Base-by-base conservation (phyloP, 2,329 filamentous ascomycete genomes). In the Penicillium brevicompactum region DNA sequence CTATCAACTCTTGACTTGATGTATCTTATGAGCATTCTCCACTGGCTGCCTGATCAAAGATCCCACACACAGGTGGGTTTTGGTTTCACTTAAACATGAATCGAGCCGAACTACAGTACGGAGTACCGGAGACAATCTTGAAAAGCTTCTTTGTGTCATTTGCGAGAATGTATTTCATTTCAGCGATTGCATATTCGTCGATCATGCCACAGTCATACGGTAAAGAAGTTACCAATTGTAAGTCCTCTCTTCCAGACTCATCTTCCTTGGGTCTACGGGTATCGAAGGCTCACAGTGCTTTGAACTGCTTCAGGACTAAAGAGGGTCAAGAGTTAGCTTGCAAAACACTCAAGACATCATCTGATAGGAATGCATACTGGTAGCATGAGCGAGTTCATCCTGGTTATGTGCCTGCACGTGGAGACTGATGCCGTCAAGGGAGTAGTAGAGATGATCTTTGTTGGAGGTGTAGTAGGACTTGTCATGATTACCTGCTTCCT, bases 391-490 rank as follows among this genome's bases (percentile, higher is more conserved):
- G 2, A 63, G 30, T 1, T 63, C 59, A 5, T 37, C 57, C 44
- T 31, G 51, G n/a, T 51, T 57, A 22, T 57, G 49, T n/a, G 61
- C 61, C 53, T 60, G 55, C 9, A 63, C 55, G 58, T 63, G 61
- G 5, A 63, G 53, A 46, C 61, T 63, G 13, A 63, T 62, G 34
- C 60, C 61, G 30, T 50, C 45, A n/a, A 63, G 51, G 1, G 51
- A 41, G 5, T 54, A 43, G 42, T 54, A 63, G 10, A 63, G 38
- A 22, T 63, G 61, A 42, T 63, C 61, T 34, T 63, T 63, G 47
- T 63, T 63, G 1, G 51, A 37, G 1, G 57, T 58, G 49, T 60
- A 62, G 53, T 60, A 62, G 18, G 57, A 50, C 18, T 57, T 58
- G 13, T 63, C 61, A 47, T 63, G 61, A 2, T 56, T 50, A 14